Conservation (phyloP, 2,329 filamentous ascomycete species). For the Phaeosphaeriaceae sp. region DNA sequence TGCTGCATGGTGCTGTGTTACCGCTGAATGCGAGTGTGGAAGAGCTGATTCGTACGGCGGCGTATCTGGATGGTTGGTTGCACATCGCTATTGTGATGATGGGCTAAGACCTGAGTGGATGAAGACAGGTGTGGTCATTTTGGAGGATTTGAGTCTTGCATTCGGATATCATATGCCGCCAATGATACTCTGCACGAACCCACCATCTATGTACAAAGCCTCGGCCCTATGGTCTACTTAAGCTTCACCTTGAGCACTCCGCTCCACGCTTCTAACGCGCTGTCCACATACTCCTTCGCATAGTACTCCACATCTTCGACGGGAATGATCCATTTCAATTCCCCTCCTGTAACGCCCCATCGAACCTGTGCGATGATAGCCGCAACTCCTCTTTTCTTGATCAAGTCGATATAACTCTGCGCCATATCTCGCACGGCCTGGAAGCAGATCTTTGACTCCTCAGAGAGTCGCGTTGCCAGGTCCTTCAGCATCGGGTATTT, state of each 20-base stretch:
- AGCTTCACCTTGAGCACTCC: slow-evolving; percentile 43
- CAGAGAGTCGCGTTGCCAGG: slow-evolving; percentile 17
- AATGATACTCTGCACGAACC: not conserved
- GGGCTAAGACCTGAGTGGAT: slow-evolving; percentile 39
- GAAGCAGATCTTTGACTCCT: slow-evolving; percentile 16
- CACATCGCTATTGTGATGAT: slow-evolving; percentile 81
- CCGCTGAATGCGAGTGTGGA: slow-evolving; percentile 82
- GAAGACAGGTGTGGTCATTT: not conserved
- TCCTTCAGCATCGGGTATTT: slow-evolving; percentile 15
- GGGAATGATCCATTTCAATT: slow-evolving; percentile 24
- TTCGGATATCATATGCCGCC: not conserved
- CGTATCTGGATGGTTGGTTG: slow-evolving; percentile 92
- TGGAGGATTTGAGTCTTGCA: no score
- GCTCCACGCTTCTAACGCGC: slow-evolving; percentile 38
- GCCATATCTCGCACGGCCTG: slow-evolving; percentile 21
- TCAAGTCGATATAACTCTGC: slow-evolving; percentile 21
- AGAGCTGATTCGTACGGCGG: slow-evolving; percentile 80
- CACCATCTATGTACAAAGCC: not conserved
- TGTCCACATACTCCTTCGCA: slow-evolving; percentile 40
- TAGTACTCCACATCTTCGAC: slow-evolving; percentile 33
- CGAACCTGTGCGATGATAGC: slow-evolving; percentile 30
- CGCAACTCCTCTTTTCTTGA: slow-evolving; percentile 27
- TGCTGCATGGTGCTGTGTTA: slow-evolving; percentile 84
- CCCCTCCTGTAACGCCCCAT: slow-evolving; percentile 31
- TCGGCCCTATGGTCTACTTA: slow-evolving; percentile 20